phyloP scores from a whole-genome alignment of 2,329 filamentous ascomycete genomes.

The Monosporascus sp. region DNA sequence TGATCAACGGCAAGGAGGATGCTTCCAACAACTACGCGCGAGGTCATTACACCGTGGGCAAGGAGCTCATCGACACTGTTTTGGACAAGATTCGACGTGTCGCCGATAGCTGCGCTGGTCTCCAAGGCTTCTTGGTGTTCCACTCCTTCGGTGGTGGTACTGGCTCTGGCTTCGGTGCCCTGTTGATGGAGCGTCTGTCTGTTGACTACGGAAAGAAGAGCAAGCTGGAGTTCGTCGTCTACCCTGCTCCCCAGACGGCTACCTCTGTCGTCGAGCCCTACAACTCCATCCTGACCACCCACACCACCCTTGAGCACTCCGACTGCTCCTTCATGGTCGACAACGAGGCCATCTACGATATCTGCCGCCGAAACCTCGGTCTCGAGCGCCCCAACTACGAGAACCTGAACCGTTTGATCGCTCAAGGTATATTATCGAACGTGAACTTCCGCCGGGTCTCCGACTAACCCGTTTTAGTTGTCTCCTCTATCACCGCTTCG shows the following conservation, averaged over 20 bases:
- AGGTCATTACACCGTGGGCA: constrained; percentile 99
- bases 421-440: constrained; percentile 64
- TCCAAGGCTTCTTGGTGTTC: constrained; percentile 99
- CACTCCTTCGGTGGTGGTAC: constrained; percentile 99
- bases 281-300: constrained; percentile 98
- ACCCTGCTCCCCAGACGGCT: constrained; percentile 93
- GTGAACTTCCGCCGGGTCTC: neutral
- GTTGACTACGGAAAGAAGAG: constrained; percentile 99
- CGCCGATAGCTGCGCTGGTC: constrained; percentile 94
- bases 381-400: constrained; percentile 97
- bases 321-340: constrained; percentile 99
- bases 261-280: constrained; percentile 99
- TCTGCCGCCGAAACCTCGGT: constrained; percentile 95
- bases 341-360: constrained; percentile 99
- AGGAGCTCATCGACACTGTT: constrained; percentile 98
- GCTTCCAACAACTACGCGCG: constrained; percentile 99
- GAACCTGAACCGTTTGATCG: constrained; percentile 98
- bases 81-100: constrained; percentile 97
- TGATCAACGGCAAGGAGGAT: constrained; percentile 99
- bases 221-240: constrained; percentile 99
- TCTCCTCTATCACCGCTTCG: constrained; percentile 96
- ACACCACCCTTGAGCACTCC: constrained; percentile 98
- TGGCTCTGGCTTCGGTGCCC: constrained; percentile 95
- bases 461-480: constrained; percentile 55
- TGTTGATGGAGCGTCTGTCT: constrained; percentile 97